phyloP scores from a whole-genome alignment of 1,284 basidiomycete genomes.

The Clitocybe nebularis region DNA sequence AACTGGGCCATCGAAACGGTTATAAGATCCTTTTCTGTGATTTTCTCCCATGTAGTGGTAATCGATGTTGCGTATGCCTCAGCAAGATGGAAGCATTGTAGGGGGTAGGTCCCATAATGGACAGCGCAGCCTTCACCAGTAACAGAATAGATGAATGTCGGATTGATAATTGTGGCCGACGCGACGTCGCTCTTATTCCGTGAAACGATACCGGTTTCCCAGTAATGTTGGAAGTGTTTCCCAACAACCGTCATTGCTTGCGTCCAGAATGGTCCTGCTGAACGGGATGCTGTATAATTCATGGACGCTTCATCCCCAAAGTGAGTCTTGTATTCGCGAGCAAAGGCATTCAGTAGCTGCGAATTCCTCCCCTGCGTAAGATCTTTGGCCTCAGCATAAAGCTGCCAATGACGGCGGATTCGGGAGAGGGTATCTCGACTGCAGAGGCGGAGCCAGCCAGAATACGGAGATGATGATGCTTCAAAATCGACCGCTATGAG shows the following conservation, averaged over 20 bases:
- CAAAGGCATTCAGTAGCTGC: neutral
- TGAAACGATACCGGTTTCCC: neutral
- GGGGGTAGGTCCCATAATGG: neutral
- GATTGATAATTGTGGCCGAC: neutral
- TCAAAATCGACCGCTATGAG: too few species aligned
- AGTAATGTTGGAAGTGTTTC: neutral
- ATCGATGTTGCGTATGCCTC: too few species aligned
- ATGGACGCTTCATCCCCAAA: neutral
- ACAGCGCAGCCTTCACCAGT: neutral
- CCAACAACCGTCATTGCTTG: neutral
- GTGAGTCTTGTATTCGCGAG: neutral
- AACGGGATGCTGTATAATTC: neutral
- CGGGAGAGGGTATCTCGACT: neutral
- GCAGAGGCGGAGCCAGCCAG: neutral
- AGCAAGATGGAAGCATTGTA: neutral
- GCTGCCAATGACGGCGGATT: constrained; percentile 1
- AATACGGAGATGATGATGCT: neutral
- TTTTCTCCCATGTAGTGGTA: too few species aligned
- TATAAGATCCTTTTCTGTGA: constrained; percentile 25
- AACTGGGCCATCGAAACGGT: constrained; percentile 30
- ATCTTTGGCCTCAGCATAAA: neutral
- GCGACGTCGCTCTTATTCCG: neutral
- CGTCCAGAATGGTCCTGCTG: neutral
- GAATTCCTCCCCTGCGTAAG: neutral
- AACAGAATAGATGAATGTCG: constrained; percentile 1